These are phyloP conservation scores for Geotrichum macrosporum DNA, from an alignment of 1,139 yeast genomes.

Conservation along the genomic window DNA sequence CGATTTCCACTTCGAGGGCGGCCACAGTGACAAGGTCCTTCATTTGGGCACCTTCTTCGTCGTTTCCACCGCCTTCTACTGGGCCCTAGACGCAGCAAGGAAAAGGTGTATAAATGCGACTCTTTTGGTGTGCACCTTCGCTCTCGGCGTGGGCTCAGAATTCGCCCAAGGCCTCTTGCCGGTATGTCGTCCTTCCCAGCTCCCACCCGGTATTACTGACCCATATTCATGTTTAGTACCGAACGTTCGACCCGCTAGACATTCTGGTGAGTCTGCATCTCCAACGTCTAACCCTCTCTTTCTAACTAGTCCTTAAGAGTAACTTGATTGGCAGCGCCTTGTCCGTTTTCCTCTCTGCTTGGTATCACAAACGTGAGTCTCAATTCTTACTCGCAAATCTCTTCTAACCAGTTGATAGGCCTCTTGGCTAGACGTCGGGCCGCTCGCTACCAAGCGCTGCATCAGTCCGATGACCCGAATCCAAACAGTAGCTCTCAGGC, in stretches of 20 bases:
- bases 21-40: conserved; percentile 48
- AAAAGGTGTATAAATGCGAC: conserved; percentile 45
- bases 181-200: conserved; percentile 22
- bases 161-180: conserved; percentile 42
- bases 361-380: conserved; percentile 39
- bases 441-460: conserved; percentile 22
- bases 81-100: conserved; percentile 47
- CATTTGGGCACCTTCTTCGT: conserved; percentile 51
- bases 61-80: conserved; percentile 52
- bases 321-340: conserved; percentile 38
- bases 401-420: conserved; percentile 13
- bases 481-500: conserved; percentile 1
- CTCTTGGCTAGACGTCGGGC: conserved; percentile 20
- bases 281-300: conserved; percentile 2
- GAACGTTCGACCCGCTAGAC: conserved; percentile 39
- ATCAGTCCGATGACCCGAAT: conserved; percentile 17
- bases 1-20: conserved; percentile 40
- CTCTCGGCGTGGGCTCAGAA: conserved; percentile 53
- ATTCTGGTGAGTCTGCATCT: conserved; percentile 31
- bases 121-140: conserved; percentile 43
- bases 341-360: conserved; percentile 35
- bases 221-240: too few relatives aligned
- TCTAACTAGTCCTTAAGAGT: conserved; percentile 24
- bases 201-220: too few relatives aligned
- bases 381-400: conserved; percentile 1